Evolutionary conservation across 2,329 filamentous ascomycete species (phyloP), one percentile per base, ranked within the genome.

Genomic region (Akanthomyces muscarius): DNA sequence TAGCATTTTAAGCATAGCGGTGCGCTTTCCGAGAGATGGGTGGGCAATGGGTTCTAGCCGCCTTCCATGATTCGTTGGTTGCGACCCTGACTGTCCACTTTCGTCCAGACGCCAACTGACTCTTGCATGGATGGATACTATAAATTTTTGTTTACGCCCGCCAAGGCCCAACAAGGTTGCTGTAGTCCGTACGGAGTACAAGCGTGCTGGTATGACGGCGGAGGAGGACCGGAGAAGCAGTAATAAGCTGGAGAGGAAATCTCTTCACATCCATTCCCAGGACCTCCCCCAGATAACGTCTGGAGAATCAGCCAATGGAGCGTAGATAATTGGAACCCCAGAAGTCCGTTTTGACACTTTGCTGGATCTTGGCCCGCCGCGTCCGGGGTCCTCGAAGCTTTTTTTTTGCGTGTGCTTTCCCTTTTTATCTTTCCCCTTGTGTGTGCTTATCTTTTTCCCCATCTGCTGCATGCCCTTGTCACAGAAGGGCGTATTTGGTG

Each of bases 311-410:
- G 48, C 58, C 58, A 61, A 61, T 61, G 13, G 14, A 45, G 48
- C 57, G 38, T 61, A 36, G 8, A 38, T 53, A 13, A 16, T 45
- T 11, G n/a, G 47, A 45, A 45, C 48, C 38, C 50, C 58, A 45
- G 28, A 53, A n/a, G 38, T 52, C 25, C 47, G 5, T 60, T 23
- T 51, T 44, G 45, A 13, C n/a, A 33, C 8, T 44, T 48, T 25
- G 38, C 45, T n/a, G 48, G 18, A 45, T 61, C 48, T 45, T 52
- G 57, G 57, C 48, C 57, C 57, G 57, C 38, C 47, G 25, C 38
- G 58, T 61, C 58, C 16, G 48, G 58, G 58, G 58, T 53, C n/a
- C 45, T 51, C 5, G 18, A 42, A 45, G 36, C 38, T 52, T 7
- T 52, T 7, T 52, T 53, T 52, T 33, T 14, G 28, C 28, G 28